Evolutionary conservation across 1,284 basidiomycete genomes (phyloP).

Genomic region (Tylopilus sp.): DNA sequence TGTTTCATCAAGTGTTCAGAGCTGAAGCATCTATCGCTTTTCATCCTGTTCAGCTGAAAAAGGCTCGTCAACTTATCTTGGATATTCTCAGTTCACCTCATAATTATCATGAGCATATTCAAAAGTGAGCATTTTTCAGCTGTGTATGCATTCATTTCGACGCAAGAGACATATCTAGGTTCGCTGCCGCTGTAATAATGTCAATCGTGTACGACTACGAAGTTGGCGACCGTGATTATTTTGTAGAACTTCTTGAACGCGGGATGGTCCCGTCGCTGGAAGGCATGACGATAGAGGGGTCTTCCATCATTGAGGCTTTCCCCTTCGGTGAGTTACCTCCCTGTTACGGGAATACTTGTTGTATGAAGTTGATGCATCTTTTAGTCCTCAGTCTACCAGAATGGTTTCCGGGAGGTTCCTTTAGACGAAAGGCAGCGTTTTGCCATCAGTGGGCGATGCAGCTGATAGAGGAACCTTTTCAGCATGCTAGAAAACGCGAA

Average conservation of each 20-base stretch:
- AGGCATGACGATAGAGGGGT: constrained; percentile 32
- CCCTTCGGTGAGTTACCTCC: constrained; percentile 26
- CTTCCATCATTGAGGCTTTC: constrained; percentile 27
- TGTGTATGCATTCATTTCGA: not conserved
- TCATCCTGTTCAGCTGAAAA: constrained; percentile 34
- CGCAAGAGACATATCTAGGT: constrained; percentile 12
- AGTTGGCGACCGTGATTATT: constrained; percentile 23
- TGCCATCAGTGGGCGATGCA: constrained; percentile 19
- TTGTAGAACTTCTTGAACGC: constrained; percentile 31
- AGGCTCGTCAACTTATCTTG: constrained; percentile 28
- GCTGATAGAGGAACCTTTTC: constrained; percentile 33
- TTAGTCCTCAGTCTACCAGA: constrained; percentile 35
- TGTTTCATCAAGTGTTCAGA: constrained; percentile 43
- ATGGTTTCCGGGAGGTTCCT: constrained; percentile 33
- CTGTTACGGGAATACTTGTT: not conserved
- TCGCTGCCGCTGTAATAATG: constrained; percentile 35
- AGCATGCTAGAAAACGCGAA: constrained; percentile 29
- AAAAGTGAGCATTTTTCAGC: constrained; percentile 12
- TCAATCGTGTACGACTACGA: constrained; percentile 40
- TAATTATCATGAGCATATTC: constrained; percentile 29
- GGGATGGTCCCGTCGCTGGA: constrained; percentile 21
- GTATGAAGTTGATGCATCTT: not conserved
- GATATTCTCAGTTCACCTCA: constrained; percentile 29
- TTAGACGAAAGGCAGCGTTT: constrained; percentile 25
- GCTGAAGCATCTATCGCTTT: constrained; percentile 26